Percentiles rank a stretch among this genome's conserved stretches.
phyloP scores from a whole-genome alignment of 345 rosid genomes.

The Mangifera indica region DNA sequence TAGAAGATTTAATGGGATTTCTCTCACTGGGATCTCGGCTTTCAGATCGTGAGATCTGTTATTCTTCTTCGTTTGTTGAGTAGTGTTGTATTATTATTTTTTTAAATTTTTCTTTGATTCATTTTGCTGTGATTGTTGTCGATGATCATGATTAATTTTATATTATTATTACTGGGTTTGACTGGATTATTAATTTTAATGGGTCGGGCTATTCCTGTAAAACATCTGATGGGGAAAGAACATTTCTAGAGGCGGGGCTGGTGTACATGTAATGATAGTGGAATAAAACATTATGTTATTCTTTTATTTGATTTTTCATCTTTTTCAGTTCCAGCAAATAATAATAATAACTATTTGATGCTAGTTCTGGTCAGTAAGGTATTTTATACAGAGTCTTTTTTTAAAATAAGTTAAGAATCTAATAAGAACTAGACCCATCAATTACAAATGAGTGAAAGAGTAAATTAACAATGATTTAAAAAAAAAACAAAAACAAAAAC shows the following conservation, averaged over 20 bases:
- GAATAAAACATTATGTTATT: slow-evolving; percentile 37
- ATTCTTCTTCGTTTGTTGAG: slow-evolving; percentile 13
- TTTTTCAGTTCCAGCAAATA: not conserved
- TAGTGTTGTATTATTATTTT: slow-evolving; percentile 6
- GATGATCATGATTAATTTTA: not conserved
- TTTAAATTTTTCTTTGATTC: slow-evolving; percentile 15
- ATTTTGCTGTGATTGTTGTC: slow-evolving; percentile 11
- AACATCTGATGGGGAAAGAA: slow-evolving; percentile 19
- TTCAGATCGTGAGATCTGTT: slow-evolving; percentile 29
- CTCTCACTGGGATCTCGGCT: not conserved
- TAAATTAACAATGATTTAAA: no score
- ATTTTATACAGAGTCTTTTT: no score
- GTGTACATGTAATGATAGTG: slow-evolving; percentile 38
- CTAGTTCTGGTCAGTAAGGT: no score
- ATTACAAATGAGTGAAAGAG: no score
- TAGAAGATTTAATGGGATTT: slow-evolving; percentile 22
- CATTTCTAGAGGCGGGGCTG: slow-evolving; percentile 30
- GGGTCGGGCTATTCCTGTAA: slow-evolving; percentile 23
- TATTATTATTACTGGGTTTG: slow-evolving; percentile 18
- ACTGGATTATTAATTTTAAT: not conserved
- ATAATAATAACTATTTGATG: no score
- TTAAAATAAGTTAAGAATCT: no score
- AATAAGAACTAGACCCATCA: no score
- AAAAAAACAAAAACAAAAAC: no score
- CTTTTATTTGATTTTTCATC: slow-evolving; percentile 11